These are phyloP conservation scores for Trichoderma sp. DNA, from an alignment of 2,329 filamentous ascomycete species.

Conservation along the genomic window DNA sequence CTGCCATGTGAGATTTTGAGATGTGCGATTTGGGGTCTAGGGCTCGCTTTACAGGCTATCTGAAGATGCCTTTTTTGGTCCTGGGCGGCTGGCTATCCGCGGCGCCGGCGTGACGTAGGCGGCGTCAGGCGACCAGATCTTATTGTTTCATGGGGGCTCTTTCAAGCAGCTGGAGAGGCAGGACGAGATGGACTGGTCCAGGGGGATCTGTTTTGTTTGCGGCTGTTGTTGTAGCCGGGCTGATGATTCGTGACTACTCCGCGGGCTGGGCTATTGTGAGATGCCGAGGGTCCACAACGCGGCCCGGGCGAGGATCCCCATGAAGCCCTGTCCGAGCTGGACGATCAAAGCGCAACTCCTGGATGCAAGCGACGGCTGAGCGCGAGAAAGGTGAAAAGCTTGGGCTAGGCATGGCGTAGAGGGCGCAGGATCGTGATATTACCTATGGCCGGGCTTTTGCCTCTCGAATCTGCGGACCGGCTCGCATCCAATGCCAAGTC, in stretches of 20 bases:
- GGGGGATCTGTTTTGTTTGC: not conserved
- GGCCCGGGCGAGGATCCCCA: slow-evolving; percentile 20
- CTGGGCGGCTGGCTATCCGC: slow-evolving; percentile 15
- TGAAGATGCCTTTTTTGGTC: slow-evolving; percentile 7
- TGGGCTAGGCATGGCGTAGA: not conserved
- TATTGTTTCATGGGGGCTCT: not conserved
- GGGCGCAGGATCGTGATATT: not conserved
- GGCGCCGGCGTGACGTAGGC: slow-evolving; percentile 13
- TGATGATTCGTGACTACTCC: not conserved
- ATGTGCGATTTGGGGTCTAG: slow-evolving; percentile 15
- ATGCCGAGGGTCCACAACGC: slow-evolving; percentile 8
- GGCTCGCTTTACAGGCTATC: not conserved
- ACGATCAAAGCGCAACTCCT: slow-evolving; percentile 2
- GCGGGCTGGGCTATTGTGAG: not conserved
- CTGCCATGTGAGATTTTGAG: slow-evolving; percentile 22
- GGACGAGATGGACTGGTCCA: not conserved
- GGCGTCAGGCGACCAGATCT: slow-evolving; percentile 18
- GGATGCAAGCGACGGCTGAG: not conserved
- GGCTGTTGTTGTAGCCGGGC: not conserved
- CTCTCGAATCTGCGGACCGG: not conserved
- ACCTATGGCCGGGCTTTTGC: not conserved
- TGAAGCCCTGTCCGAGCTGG: not conserved
- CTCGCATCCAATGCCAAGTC: not conserved
- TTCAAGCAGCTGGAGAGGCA: not conserved
- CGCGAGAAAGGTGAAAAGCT: not conserved